Evolutionary conservation across 495 filamentous ascomycete species (phyloP).

Genomic region (Xylaria intraflava): DNA sequence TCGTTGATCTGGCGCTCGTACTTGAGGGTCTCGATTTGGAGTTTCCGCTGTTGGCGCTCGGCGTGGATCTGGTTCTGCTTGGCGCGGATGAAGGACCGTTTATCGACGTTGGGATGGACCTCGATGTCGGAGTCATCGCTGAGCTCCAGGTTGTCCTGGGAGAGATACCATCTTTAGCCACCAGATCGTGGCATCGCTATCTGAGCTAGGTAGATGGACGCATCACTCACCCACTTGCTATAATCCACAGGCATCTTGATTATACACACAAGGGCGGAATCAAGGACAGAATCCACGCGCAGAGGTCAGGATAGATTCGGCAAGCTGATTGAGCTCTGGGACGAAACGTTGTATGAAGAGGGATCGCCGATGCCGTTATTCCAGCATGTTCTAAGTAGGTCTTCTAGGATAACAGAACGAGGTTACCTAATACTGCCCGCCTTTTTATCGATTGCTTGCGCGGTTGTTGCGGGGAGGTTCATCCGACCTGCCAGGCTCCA

Average conservation of each 20-base stretch:
- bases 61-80: conserved; percentile 96
- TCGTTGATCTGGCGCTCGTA: conserved; percentile 94
- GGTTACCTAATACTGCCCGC: too few relatives aligned
- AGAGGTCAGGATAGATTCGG: background rate
- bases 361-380: background rate
- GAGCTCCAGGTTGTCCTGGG: conserved; percentile 80
- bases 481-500: too few relatives aligned
- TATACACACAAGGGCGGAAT: background rate
- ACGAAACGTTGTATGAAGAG: background rate
- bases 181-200: background rate
- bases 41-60: conserved; percentile 72
- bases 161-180: background rate
- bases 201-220: background rate
- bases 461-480: background rate
- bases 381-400: background rate
- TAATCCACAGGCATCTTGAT: conserved; percentile 81
- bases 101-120: conserved; percentile 98
- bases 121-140: conserved; percentile 98
- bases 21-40: conserved; percentile 83
- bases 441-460: background rate
- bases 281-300: background rate
- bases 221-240: conserved; percentile 72
- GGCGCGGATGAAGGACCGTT: conserved; percentile 94
- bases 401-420: too few relatives aligned
- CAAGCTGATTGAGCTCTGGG: background rate